Evolutionary conservation across 2,329 filamentous ascomycete genomes (phyloP), one percentile per base, ranked within the genome.

Genomic region (Cercospora nicotianae): DNA sequence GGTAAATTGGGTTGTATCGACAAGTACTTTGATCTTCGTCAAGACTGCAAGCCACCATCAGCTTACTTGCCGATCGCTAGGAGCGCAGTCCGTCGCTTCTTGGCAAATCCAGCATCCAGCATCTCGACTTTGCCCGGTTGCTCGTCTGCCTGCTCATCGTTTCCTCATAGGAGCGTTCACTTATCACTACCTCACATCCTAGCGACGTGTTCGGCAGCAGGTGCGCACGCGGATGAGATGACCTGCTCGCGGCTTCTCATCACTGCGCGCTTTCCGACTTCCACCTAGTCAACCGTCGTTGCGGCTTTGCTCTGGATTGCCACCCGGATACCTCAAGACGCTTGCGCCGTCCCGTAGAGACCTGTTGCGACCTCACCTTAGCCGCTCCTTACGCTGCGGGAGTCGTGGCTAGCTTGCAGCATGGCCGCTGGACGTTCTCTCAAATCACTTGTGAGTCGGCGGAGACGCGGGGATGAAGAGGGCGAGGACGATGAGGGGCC

Each of bases 401-500:
- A 16, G 55, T 42, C 42, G 58, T 62, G 53, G 72, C 55, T 57
- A 39, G 63, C 66, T 59, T 48, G 62, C 48, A 79, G 70, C 63
- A 87, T 86, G 84, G 82, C 81, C 77, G 79, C 81, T 65, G 78
- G 85, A 76, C 86, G 87, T 33, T 73, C 75, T 77, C 87, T 88
- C 79, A 89, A 86, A 81, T 89, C 88, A 80, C 79, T 87, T 74
- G 86, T 90, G 79, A 87, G 88, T 77, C 87, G 87, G 74, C 87
- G 89, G 76, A 88, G 90, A 78, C 87, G 89, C 74, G 85, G 88
- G 72, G 88, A 89, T 79, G 89, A 91, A 75, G 89, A 91, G 77
- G 89, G 86, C 73, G 90, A 91, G 74, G 90, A 91, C 72, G 89
- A 91, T 61, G 79, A 82, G 70, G 77, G 75, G 45, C 73, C 85